Evolutionary conservation across 441 rosid genomes (phyloP).

Genomic region (Brassica hybrid): DNA sequence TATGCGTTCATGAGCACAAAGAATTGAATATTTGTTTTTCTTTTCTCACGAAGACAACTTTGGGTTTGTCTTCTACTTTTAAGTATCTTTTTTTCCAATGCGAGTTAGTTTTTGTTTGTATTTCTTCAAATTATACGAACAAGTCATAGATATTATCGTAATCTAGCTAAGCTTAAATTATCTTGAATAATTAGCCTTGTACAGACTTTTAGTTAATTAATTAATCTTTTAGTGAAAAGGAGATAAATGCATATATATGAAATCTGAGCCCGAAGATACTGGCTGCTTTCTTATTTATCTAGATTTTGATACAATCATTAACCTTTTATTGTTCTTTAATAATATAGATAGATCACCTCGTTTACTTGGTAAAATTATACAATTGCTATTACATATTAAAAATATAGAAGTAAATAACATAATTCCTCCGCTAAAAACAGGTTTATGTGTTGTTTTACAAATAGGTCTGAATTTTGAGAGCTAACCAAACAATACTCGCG

Average conservation of each 20-base stretch:
- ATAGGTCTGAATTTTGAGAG: conserved; percentile 12
- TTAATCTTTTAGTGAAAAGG: neutral
- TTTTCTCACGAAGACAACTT: neutral
- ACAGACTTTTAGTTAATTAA: neutral
- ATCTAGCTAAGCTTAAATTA: neutral
- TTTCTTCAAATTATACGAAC: neutral
- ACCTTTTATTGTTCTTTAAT: neutral
- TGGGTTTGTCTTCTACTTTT: conserved; percentile 7
- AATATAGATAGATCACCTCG: neutral
- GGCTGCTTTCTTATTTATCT: conserved; percentile 16
- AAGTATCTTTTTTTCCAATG: neutral
- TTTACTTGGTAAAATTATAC: neutral
- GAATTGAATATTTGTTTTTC: neutral
- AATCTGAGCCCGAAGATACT: neutral
- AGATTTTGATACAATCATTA: neutral
- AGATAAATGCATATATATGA: neutral
- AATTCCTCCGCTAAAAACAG: neutral
- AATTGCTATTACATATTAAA: neutral
- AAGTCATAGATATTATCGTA: neutral
- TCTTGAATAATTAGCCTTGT: neutral
- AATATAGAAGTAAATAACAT: neutral
- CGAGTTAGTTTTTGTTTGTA: neutral
- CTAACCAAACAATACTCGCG: neutral
- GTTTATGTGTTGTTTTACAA: neutral
- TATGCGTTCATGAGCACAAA: neutral